Base-by-base conservation (phyloP, 352 stramenopile species). In the Phytophthora fragariae region DNA sequence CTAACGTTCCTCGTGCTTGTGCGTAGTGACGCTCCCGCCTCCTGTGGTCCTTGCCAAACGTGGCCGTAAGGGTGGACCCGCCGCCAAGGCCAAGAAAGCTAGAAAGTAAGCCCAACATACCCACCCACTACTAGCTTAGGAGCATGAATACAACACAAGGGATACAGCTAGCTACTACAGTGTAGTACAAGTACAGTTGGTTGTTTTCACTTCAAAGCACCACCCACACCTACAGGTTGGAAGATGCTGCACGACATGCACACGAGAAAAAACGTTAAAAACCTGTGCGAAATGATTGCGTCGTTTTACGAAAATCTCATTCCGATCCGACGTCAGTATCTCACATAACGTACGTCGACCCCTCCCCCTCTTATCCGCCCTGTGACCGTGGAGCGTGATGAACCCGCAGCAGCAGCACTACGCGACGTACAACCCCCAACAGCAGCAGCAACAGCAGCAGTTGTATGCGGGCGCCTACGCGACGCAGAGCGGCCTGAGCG, bases 361-460 rank as follows among this genome's bases (percentile, higher is more conserved):
- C 54, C 58, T 55, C 21, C 50, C 49, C 63, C 53, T 49, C 41
- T 44, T 58, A 53, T 41, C 35, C 35, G 35, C 35, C 35, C 9
- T 41, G 35, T 9, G 73, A 47, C 11, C 47, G 46, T 12, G 21
- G 57, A n/a, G 60, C 47, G 46, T 55, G 27, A 84, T 84, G 77
- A 77, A 82, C 72, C 85, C 84, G 57, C 83, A 82, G 73, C 83
- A 82, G 73, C 84, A 90, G 35, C 35, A 41, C 47, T 92, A 82
- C 70, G 76, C 84, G 29, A 86, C 86, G 69, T 83, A 83, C 71
- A 80, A 79, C 39, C 63, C 75, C n/a, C 78, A 81, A 60, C 75
- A 80, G 59, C 79, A 82, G 39, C 39, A 53, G 46, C 46, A 17
- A 10, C 33, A 41, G 21, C 50, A 57, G 70, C 83, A 88, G 70